Evolutionary conservation across 2,329 filamentous ascomycete species (phyloP).

Genomic region (Mycosphaerella sp.): DNA sequence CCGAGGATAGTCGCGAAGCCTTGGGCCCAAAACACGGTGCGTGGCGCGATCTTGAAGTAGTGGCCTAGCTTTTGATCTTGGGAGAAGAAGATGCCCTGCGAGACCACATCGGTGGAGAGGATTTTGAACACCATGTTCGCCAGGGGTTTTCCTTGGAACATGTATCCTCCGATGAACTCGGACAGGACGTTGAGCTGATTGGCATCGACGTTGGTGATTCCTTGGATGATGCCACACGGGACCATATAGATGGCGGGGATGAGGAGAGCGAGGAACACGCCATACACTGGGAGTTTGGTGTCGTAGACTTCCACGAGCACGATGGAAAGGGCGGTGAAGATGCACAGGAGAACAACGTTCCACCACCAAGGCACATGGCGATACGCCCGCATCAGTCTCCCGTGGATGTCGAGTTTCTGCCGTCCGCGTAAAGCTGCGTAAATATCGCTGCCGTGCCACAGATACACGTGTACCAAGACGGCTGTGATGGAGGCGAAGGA

Average conservation of each 20-base stretch:
- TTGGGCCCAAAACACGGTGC: slow-evolving; percentile 44
- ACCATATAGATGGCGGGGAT: slow-evolving; percentile 81
- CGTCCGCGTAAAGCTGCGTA: slow-evolving; percentile 25
- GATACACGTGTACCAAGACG: slow-evolving; percentile 33
- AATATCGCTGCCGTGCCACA: slow-evolving; percentile 36
- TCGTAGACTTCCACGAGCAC: slow-evolving; percentile 27
- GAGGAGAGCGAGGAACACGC: slow-evolving; percentile 67
- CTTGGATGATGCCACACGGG: slow-evolving; percentile 88
- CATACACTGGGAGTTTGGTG: slow-evolving; percentile 63
- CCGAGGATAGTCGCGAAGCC: slow-evolving; percentile 41
- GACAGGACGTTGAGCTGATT: slow-evolving; percentile 38
- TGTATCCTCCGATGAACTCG: slow-evolving; percentile 48
- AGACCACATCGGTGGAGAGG: slow-evolving; percentile 32
- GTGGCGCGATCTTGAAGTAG: slow-evolving; percentile 37
- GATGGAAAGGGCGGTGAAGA: slow-evolving; percentile 27
- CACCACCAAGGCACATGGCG: slow-evolving; percentile 73
- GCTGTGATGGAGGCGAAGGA: slow-evolving; percentile 37
- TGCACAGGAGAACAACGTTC: slow-evolving; percentile 35
- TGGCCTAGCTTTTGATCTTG: slow-evolving; percentile 37
- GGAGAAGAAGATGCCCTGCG: slow-evolving; percentile 31
- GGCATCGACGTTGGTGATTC: slow-evolving; percentile 55
- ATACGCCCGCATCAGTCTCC: slow-evolving; percentile 75
- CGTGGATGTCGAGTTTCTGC: slow-evolving; percentile 47
- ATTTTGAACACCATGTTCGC: slow-evolving; percentile 34
- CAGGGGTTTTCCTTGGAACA: slow-evolving; percentile 39